A percentile compares a stretch with the other conserved stretches of the same genome.
These are phyloP conservation scores for Escovopsis sp. DNA, from an alignment of 2,329 filamentous ascomycete genomes.

Conservation along the genomic window DNA sequence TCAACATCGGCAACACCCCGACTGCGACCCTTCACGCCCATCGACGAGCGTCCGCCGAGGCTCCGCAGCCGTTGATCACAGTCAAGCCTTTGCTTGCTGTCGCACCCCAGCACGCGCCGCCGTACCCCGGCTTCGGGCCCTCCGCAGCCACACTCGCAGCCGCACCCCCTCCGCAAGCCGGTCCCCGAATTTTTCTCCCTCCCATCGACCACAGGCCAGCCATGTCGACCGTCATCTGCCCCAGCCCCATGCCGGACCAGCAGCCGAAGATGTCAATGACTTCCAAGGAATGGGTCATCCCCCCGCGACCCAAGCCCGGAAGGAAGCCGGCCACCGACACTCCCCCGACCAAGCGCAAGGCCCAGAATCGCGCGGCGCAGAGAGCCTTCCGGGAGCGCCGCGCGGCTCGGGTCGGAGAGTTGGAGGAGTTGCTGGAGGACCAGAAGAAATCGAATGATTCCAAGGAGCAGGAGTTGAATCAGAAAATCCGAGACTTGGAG, in stretches of 20 bases:
- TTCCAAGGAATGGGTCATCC: constrained; percentile 74
- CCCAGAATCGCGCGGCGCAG: constrained; percentile 86
- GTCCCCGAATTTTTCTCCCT: constrained; percentile 19
- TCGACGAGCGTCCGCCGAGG: neutral
- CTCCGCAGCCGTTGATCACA: neutral
- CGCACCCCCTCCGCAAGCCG: constrained; percentile 13
- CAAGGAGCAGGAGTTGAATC: constrained; percentile 39
- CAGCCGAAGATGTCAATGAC: constrained; percentile 47
- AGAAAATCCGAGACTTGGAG: constrained; percentile 45
- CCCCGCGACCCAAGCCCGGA: constrained; percentile 74
- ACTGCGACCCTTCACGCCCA: neutral
- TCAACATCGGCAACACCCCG: neutral
- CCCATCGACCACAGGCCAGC: constrained; percentile 27
- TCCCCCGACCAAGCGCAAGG: constrained; percentile 82
- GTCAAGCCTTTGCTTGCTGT: constrained; percentile 5
- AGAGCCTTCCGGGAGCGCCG: constrained; percentile 78
- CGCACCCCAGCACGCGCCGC: constrained; percentile 15
- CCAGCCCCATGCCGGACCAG: constrained; percentile 23
- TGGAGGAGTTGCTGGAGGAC: constrained; percentile 52
- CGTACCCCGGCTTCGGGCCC: constrained; percentile 16
- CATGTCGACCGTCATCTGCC: constrained; percentile 33
- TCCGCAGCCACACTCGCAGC: neutral
- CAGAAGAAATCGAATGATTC: constrained; percentile 43
- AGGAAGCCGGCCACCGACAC: constrained; percentile 90
- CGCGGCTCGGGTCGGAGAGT: constrained; percentile 66